Evolutionary conservation across 805 yeast genomes (phyloP), one percentile per base, ranked within the genome.

Genomic region (Lachancea waltii): DNA sequence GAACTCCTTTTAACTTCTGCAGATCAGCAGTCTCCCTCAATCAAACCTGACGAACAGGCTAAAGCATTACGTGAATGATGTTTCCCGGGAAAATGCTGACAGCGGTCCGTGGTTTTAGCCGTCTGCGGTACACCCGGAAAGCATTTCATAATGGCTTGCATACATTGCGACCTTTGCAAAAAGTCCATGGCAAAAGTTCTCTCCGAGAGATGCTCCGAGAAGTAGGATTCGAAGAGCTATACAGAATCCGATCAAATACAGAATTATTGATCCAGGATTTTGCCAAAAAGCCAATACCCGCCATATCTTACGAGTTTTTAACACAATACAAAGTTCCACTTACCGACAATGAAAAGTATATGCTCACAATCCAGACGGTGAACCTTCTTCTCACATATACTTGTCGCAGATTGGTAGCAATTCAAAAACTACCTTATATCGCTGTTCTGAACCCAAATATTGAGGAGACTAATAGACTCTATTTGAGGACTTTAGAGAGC

Each of bases 401-500:
- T 39, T 85, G 95, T 6, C 75, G 79, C 38, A 68, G 96, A 45
- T 59, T 87, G 13, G 69, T 72, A 22, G 81, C 80, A 20, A 76
- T 90, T 47, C 72, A 90, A 45, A 67, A 72, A 30, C 64, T 90
- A 38, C 96, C 96, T 0, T 90, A 86, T 57, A 72, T 89, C 48
- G 86, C 81, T 33, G 81, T 87, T 40, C 62, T 90, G 44, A 90
- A 90, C 56, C 97, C 97, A 5, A 77, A 85, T 51, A 80, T 90
- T 36, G 81, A 90, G 8, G 76, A 75, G 49, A 80, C 84, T 16
- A 85, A 86, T 64, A 70, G 75, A 49, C 62, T 80, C 33, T 90
- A 90, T 63, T 64, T 85, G 45, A 69, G 76, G 41, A 80, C 95
- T 2, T 72, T 86, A 65, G 65, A 73, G 35, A 65, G 72, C 4